Evolutionary conservation across 176 grass and related monocot species (phyloP), one percentile per base, ranked within the genome.

Genomic region (Raddia distichophylla): DNA sequence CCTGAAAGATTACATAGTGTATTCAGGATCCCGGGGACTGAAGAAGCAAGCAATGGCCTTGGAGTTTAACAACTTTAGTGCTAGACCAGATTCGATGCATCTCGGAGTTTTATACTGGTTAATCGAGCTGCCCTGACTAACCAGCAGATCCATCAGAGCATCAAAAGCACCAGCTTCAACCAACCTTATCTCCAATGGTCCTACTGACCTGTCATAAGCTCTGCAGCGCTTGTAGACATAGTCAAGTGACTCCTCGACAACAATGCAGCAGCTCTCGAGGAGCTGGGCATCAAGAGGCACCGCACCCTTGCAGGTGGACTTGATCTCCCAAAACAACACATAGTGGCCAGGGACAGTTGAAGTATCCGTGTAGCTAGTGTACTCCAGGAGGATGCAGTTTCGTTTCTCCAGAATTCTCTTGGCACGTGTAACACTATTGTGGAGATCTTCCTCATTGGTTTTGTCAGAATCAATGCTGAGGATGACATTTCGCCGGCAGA

Each of bases 51-150:
- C 69, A 11, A 57, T 45, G 70, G 90, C 89, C 87, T 75, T 91
- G 49, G 87, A 91, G 49, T 94, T 86, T 3, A 97, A 91, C 48
- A 94, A 59, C 52, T 90, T 79, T 27, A 97, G 48, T 5, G 89
- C 79, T 9, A 67, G 71, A 8, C 80, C 82, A 17, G 59, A 76
- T 69, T 90, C 86, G 11, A 97, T 77, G 65, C 91, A 92, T 12
- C 91, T 87, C 2, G 91, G 94, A 19, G 94, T 91, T 49, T 97
- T 94, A 79, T 97, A 97, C 81, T 92, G 94, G 60, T 97, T 94
- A 49, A 97, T 94, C 16, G 94, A 94, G 71, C 91, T 84, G 33
- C 89, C 94, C 12, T 90, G 89, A 15, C 78, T 97, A 34, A 97
- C 88, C 76, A 91, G 14, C 12, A 92, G 84, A 73, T 92, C 89